Percentiles rank a stretch among this genome's conserved stretches.
Evolutionary conservation across 768 basidiomycete species (phyloP).

Genomic region (Rhodocollybia butyracea): DNA sequence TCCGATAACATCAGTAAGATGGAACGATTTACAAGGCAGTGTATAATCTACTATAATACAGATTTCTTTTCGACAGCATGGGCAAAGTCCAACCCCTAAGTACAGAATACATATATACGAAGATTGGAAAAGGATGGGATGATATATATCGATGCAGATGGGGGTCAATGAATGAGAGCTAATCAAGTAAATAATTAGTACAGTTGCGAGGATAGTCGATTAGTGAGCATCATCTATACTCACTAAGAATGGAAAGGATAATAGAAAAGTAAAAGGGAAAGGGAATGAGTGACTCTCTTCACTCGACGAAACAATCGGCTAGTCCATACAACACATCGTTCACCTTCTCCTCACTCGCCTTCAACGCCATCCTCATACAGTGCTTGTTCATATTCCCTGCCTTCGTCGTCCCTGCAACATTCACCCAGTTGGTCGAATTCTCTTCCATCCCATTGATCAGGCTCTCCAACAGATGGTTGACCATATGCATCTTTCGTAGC

Average conservation of each 20-base stretch:
- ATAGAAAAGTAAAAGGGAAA: background rate
- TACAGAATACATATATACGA: too few species aligned
- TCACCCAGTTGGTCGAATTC: background rate
- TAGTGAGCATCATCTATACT: background rate
- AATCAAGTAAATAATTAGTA: too few species aligned
- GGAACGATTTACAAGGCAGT: too few species aligned
- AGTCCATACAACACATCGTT: conserved; percentile 30
- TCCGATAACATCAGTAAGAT: too few species aligned
- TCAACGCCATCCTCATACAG: conserved; percentile 41
- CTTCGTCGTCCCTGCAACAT: conserved; percentile 24
- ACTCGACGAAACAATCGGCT: conserved; percentile 9
- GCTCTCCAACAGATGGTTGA: conserved; percentile 44
- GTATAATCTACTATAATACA: too few species aligned
- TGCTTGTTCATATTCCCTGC: conserved; percentile 37
- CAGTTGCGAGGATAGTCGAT: too few species aligned
- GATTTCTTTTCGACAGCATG: too few species aligned
- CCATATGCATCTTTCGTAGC: conserved; percentile 41
- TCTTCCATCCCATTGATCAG: conserved; percentile 38
- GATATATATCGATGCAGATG: too few species aligned
- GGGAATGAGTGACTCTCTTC: too few species aligned
- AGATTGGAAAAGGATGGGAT: too few species aligned
- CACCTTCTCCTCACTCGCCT: conserved; percentile 39
- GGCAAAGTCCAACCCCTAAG: too few species aligned
- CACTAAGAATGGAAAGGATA: background rate
- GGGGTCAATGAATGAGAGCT: too few species aligned